Percentiles rank a stretch among this genome's conserved stretches.
Evolutionary conservation across 441 rosid species (phyloP).

Genomic region (Melastoma candidum): DNA sequence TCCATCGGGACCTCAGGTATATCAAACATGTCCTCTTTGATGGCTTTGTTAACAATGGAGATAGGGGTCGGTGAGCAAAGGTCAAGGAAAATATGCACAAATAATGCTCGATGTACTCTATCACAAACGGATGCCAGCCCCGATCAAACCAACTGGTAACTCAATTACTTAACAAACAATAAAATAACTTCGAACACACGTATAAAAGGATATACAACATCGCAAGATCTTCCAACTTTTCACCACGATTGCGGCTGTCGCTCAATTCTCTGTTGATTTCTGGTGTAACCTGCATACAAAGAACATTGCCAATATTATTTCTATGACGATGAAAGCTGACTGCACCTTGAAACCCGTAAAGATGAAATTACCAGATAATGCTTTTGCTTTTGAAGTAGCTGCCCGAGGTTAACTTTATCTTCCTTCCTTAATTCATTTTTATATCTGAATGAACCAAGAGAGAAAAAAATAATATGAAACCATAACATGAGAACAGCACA

Average conservation of each 20-base stretch:
- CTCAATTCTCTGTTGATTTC: conserved; percentile 70
- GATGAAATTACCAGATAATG: conserved; percentile 58
- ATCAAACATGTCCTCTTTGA: conserved; percentile 79
- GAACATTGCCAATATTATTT: not conserved
- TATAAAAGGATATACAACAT: conserved; percentile 48
- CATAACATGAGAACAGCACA: conserved; percentile 1
- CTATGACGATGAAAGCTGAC: not conserved
- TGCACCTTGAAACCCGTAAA: not conserved
- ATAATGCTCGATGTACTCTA: not conserved
- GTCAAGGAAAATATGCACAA: conserved; percentile 40
- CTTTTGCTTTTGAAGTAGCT: conserved; percentile 49
- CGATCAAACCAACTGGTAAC: conserved; percentile 5
- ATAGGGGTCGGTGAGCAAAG: conserved; percentile 35
- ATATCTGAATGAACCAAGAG: conserved; percentile 36
- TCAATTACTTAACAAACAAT: not conserved
- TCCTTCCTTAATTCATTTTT: conserved; percentile 69
- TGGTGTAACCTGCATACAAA: conserved; percentile 50
- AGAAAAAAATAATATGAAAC: not conserved
- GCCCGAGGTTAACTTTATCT: conserved; percentile 63
- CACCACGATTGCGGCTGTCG: conserved; percentile 70
- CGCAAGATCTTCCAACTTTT: conserved; percentile 60
- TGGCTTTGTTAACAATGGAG: conserved; percentile 50
- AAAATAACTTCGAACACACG: not conserved
- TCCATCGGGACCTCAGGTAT: conserved; percentile 94
- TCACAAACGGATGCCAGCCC: no score